phyloP scores from a whole-genome alignment of 2,329 filamentous ascomycete genomes.

The Stagonosporopsis cucurbitacearum region DNA sequence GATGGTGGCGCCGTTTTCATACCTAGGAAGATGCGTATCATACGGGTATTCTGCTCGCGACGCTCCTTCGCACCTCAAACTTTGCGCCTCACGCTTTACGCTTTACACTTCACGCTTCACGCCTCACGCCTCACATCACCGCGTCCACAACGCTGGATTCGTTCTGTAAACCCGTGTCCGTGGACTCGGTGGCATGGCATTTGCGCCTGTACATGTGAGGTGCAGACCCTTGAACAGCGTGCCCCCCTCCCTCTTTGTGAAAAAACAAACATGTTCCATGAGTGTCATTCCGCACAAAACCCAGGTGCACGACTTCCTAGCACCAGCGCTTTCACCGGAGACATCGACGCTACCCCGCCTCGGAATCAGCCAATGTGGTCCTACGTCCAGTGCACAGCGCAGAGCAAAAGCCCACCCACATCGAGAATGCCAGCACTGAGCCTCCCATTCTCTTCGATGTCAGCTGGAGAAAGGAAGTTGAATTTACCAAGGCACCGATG shows the following conservation, averaged over 20 bases:
- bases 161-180: constrained; percentile 19
- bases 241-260: constrained; percentile 23
- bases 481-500: constrained; percentile 51
- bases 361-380: constrained; percentile 50
- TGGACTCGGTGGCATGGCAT: constrained; percentile 18
- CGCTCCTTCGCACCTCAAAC: constrained; percentile 16
- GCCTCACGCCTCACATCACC: constrained; percentile 21
- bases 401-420: constrained; percentile 57
- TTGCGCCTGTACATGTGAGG: neutral
- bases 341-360: constrained; percentile 43
- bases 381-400: constrained; percentile 61
- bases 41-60: neutral
- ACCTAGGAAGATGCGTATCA: too few relatives aligned
- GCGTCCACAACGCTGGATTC: constrained; percentile 16
- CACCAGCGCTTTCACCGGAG: constrained; percentile 49
- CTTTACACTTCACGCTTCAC: too few relatives aligned
- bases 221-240: neutral
- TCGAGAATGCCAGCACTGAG: constrained; percentile 55
- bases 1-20: too few relatives aligned
- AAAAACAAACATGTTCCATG: constrained; percentile 42
- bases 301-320: constrained; percentile 49
- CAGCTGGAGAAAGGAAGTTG: constrained; percentile 50
- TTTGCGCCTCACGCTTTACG: too few relatives aligned
- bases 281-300: constrained; percentile 38
- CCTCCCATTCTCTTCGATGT: constrained; percentile 45